phyloP scores from a whole-genome alignment of 192 early-diverging fungal species.

The Obelidium mucronatum region DNA sequence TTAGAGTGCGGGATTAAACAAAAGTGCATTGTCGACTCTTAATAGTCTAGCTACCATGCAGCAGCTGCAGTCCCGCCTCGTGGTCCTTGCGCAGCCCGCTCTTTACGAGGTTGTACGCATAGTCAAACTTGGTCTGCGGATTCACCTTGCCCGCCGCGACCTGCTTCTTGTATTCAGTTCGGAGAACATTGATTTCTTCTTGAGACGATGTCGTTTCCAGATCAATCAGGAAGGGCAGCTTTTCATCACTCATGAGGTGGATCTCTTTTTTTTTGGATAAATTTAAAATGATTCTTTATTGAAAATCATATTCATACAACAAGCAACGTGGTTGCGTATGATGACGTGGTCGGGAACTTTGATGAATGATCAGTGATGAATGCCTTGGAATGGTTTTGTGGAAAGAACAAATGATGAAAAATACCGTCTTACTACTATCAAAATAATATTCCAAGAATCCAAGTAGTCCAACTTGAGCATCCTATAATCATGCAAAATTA shows the following conservation, averaged over 20 bases:
- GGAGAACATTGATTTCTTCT: constrained; percentile 27
- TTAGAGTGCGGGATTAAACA: constrained; percentile 1
- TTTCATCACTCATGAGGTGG: constrained; percentile 7
- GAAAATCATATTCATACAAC: too few relatives aligned
- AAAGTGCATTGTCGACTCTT: neutral
- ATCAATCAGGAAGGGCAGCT: constrained; percentile 27
- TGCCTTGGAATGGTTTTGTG: too few relatives aligned
- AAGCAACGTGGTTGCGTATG: too few relatives aligned
- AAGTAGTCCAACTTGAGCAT: too few relatives aligned
- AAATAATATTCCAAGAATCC: too few relatives aligned
- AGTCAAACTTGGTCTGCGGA: constrained; percentile 96
- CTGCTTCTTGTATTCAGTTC: constrained; percentile 57
- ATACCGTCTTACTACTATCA: too few relatives aligned
- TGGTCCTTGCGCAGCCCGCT: constrained; percentile 72
- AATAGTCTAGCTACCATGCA: constrained; percentile 68
- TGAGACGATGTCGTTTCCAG: constrained; percentile 12
- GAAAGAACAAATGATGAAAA: too few relatives aligned
- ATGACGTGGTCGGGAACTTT: too few relatives aligned
- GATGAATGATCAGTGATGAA: too few relatives aligned
- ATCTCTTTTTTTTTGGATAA: neutral
- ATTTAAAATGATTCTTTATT: too few relatives aligned
- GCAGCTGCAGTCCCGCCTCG: constrained; percentile 76
- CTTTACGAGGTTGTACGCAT: constrained; percentile 86
- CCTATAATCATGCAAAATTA: too few relatives aligned
- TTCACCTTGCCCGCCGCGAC: constrained; percentile 54